These are phyloP conservation scores for Xylaria sp. DNA, from an alignment of 2,329 filamentous ascomycete genomes.

Conservation along the genomic window DNA sequence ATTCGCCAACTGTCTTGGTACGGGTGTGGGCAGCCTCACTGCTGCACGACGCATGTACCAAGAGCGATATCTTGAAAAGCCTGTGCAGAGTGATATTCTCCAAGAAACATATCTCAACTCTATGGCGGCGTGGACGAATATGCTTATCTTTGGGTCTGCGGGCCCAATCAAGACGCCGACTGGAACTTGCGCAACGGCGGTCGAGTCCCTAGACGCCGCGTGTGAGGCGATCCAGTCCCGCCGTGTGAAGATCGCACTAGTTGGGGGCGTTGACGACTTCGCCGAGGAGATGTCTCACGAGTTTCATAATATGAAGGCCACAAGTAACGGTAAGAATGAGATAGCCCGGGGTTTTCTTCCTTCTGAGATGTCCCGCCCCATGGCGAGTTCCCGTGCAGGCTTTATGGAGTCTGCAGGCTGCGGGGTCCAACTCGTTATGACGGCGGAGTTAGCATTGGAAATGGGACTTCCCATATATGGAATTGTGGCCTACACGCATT, in stretches of 20 bases:
- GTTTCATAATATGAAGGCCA: slow-evolving; percentile 99
- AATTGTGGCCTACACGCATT: slow-evolving; percentile 89
- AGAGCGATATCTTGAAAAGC: slow-evolving; percentile 94
- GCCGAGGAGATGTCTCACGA: slow-evolving; percentile 98
- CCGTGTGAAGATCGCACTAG: slow-evolving; percentile 94
- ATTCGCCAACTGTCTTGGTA: slow-evolving; percentile 96
- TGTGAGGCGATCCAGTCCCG: slow-evolving; percentile 98
- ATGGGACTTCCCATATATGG: slow-evolving; percentile 99
- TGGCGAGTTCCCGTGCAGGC: slow-evolving; percentile 92
- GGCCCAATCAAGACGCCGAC: slow-evolving; percentile 98
- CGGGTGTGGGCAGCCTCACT: slow-evolving; percentile 85
- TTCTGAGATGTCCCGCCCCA: slow-evolving; percentile 95
- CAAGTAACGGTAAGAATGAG: slow-evolving; percentile 71
- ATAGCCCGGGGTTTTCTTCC: slow-evolving; percentile 93
- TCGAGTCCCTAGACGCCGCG: slow-evolving; percentile 96
- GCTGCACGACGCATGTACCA: slow-evolving; percentile 71
- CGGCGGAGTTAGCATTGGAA: slow-evolving; percentile 88
- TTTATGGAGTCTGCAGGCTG: slow-evolving; percentile 99
- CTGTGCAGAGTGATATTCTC: slow-evolving; percentile 96
- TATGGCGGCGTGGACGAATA: slow-evolving; percentile 99
- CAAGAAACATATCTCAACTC: slow-evolving; percentile 99
- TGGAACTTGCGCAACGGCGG: slow-evolving; percentile 93
- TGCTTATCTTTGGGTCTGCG: slow-evolving; percentile 94
- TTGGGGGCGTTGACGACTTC: slow-evolving; percentile 98
- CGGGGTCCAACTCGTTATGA: slow-evolving; percentile 98